phyloP scores from a whole-genome alignment of 441 rosid genomes.

The Populus hybrid region DNA sequence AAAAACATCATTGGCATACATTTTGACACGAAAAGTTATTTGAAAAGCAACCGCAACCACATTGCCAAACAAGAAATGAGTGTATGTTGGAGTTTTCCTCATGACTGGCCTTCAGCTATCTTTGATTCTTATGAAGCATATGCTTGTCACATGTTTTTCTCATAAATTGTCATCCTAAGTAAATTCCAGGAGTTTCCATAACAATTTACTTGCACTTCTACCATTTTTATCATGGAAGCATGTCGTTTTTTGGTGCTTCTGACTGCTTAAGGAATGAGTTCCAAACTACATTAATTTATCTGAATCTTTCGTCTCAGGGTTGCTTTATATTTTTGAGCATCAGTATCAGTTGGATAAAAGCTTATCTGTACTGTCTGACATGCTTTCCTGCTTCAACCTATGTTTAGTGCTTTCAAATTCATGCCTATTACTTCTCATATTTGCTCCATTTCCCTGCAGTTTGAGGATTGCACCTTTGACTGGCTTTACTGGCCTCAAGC shows the following conservation, averaged over 20 bases:
- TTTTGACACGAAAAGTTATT: too few species aligned
- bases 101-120: not conserved
- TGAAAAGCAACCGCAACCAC: too few species aligned
- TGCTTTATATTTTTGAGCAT: not conserved
- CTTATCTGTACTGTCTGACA: not conserved
- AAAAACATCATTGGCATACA: too few species aligned
- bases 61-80: too few species aligned
- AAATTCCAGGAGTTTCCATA: not conserved
- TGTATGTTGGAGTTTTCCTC: not conserved
- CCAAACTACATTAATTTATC: not conserved
- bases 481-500: constrained; percentile 93
- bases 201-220: not conserved
- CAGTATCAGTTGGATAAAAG: not conserved
- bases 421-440: not conserved
- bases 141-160: not conserved
- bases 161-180: not conserved
- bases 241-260: not conserved
- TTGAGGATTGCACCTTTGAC: constrained; percentile 79
- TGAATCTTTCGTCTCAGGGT: not conserved
- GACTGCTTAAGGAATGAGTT: not conserved
- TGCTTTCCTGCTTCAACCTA: not conserved
- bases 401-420: not conserved
- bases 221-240: not conserved
- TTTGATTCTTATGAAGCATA: not conserved
- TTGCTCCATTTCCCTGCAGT: constrained; percentile 30